phyloP scores from a whole-genome alignment of 805 yeast species.

The Tetrapisispora fleetii region DNA sequence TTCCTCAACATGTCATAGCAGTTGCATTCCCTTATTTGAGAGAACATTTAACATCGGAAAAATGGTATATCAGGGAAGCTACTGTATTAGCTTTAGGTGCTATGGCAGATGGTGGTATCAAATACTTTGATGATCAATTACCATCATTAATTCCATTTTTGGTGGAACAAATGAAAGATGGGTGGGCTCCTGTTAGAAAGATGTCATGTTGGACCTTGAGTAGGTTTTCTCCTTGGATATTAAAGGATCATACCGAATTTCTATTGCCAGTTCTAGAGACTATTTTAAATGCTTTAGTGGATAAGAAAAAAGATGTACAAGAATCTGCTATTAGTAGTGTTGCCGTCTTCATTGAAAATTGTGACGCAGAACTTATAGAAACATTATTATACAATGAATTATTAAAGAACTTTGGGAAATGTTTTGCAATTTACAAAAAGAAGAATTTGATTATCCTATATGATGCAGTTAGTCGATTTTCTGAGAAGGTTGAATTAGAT shows the following conservation, averaged over 20 bases:
- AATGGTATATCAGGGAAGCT: constrained; percentile 91
- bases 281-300: constrained; percentile 65
- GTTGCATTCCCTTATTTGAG: constrained; percentile 67
- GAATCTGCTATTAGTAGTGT: constrained; percentile 87
- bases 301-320: constrained; percentile 85
- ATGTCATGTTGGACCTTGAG: constrained; percentile 94
- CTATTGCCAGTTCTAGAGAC: constrained; percentile 72
- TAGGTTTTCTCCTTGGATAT: constrained; percentile 75
- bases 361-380: constrained; percentile 52
- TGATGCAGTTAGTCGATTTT: constrained; percentile 85
- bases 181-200: constrained; percentile 78
- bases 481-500: constrained; percentile 57
- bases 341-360: constrained; percentile 69
- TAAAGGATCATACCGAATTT: constrained; percentile 57
- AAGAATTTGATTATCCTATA: constrained; percentile 73
- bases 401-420: constrained; percentile 57
- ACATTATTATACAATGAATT: constrained; percentile 54
- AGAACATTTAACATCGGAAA: constrained; percentile 52
- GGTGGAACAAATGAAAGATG: constrained; percentile 67
- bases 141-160: constrained; percentile 79
- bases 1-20: constrained; percentile 57
- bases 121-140: constrained; percentile 56
- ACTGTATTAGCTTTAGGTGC: constrained; percentile 94
- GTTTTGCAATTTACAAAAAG: constrained; percentile 71
- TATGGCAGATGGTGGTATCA: constrained; percentile 79